Conservation (phyloP, 345 rosid species). For the Draba incana region DNA sequence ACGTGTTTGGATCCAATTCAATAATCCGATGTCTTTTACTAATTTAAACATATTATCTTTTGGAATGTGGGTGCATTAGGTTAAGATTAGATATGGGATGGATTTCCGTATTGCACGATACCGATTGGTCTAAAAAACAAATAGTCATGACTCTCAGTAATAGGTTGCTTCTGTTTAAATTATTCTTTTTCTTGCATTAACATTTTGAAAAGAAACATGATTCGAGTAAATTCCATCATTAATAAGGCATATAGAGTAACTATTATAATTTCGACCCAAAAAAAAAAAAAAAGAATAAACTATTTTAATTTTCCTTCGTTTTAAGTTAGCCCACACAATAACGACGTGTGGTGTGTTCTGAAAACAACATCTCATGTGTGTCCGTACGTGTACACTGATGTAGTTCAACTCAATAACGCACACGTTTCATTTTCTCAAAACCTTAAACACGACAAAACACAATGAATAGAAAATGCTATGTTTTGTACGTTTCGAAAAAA, state of each 20-base stretch:
- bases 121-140: constrained; percentile 8
- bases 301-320: not conserved
- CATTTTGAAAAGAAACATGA: not conserved
- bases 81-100: not conserved
- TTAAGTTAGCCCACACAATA: constrained; percentile 7
- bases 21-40: not conserved
- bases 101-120: constrained; percentile 8
- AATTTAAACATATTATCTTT: constrained; percentile 25
- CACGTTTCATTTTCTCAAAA: constrained; percentile 16
- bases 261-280: no score
- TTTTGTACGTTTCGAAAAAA: not conserved
- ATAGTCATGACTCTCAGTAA: not conserved
- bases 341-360: constrained; percentile 25
- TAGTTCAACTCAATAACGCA: constrained; percentile 11
- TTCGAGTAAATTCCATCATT: not conserved
- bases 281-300: no score
- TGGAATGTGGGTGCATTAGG: constrained; percentile 26
- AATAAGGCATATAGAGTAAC: no score
- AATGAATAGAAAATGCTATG: not conserved
- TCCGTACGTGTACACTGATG: constrained; percentile 17
- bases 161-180: constrained; percentile 10
- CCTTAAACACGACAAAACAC: constrained; percentile 33
- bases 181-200: not conserved
- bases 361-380: constrained; percentile 20
- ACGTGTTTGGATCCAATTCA: constrained; percentile 18